Percentiles rank a stretch among this genome's conserved stretches.
Conservation (phyloP, 2,329 filamentous ascomycete species). For the Huntiella savannae region DNA sequence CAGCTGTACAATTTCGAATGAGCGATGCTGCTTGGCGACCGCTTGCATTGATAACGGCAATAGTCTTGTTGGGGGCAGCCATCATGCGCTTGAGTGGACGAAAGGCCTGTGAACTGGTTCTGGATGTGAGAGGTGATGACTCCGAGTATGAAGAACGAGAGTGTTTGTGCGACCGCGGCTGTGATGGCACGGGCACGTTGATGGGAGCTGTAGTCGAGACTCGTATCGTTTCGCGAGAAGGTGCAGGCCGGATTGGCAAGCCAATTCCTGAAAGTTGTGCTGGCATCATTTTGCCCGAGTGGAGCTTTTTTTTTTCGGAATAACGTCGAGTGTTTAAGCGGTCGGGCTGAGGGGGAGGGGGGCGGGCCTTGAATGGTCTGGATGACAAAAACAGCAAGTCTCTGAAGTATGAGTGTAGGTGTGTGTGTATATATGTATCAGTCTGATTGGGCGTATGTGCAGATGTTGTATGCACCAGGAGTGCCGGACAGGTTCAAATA, state of each 20-base stretch:
- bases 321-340: no score
- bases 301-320: no score
- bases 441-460: neutral
- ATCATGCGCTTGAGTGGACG: slow-evolving; percentile 40
- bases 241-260: slow-evolving; percentile 19
- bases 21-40: slow-evolving; percentile 91
- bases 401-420: neutral
- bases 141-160: slow-evolving; percentile 44
- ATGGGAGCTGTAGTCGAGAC: slow-evolving; percentile 10
- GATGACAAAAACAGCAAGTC: no score
- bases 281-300: slow-evolving; percentile 15
- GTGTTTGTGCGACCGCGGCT: slow-evolving; percentile 32
- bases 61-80: slow-evolving; percentile 51
- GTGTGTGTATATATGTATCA: neutral
- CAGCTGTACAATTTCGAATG: slow-evolving; percentile 79
- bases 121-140: slow-evolving; percentile 34
- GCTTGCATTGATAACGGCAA: slow-evolving; percentile 88
- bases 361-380: neutral
- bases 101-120: slow-evolving; percentile 42
- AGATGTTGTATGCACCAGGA: no score
- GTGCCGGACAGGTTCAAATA: neutral
- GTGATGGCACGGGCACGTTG: slow-evolving; percentile 4
- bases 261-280: slow-evolving; percentile 18
- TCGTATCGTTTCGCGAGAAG: slow-evolving; percentile 14
- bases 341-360: neutral